Evolutionary conservation across 2,329 filamentous ascomycete species (phyloP), one percentile per base, ranked within the genome.

Genomic region (Fusarium foetens): DNA sequence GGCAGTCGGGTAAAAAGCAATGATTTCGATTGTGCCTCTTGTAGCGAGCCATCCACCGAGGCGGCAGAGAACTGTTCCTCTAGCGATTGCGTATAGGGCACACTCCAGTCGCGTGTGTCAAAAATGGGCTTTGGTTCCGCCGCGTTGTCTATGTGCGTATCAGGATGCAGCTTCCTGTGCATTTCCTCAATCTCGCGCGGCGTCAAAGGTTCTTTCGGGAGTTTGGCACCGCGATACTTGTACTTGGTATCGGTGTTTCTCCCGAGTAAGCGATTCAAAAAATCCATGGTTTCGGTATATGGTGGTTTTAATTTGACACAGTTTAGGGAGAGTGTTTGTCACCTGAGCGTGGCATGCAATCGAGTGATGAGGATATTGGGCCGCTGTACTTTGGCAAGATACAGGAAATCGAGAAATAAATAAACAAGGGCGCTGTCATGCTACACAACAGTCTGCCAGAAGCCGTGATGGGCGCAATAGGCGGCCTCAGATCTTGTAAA

Each of bases 101-200:
- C 42, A 11, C 33, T 58, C 41, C 42, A 51, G 25, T 29, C 21
- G 0, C 25, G 12, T 4, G 54, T 6, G 21, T 58, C 42, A 8
- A 49, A 12, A 3, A 16, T 14, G 25, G 42, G 16, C 19, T 49
- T 17, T 36, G n/a, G 41, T 9, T 58, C 54, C 11, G 5, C 11
- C 5, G 33, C 54, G 8, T 58, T 58, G 2, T 58, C 23, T 51
- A 1, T 12, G 8, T 51, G 54, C 21, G 54, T 58, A 21, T 25
- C 25, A 2, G 42, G 54, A 51, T 58, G 16, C 12, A 58, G 21
- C 54, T 49, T 58, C 3, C 9, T 36, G 14, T 58, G 33, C 54
- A 58, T 36, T 16, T 58, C 54, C 33, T 58, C 54, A 38, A 58
- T 51, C 25, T 58, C 42, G 4, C 42, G 42, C 4, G 54, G 54